Base-by-base conservation (phyloP, 2,329 filamentous ascomycete genomes). In the Ascochyta rabiei region DNA sequence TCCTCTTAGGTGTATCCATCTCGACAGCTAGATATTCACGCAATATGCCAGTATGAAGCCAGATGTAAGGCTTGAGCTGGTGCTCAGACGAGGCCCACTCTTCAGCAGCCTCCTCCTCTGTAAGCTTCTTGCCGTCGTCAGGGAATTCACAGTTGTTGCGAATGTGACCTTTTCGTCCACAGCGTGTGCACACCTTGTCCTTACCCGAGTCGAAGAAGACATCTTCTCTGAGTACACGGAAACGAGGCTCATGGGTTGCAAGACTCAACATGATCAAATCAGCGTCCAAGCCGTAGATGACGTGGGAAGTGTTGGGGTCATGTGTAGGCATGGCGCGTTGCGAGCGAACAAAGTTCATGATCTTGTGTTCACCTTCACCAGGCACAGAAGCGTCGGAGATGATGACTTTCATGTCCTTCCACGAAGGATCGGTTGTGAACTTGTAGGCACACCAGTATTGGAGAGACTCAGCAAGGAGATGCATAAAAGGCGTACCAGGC, bases 401-500 rank as follows among this genome's bases (percentile, higher is more conserved):
- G 76, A 99, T 96, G 75, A 99, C 85, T 82, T 99, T 99, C 75
- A 97, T 82, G 77, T 82, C 69, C 48, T 90, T 90, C 96, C 96
- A 99, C 44, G 89, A 91, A 28, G 93, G 92, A 75, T 99, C 95
- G 23, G 91, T 97, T 76, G 96, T 98, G 63, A 98, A 85, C 79
- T 99, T 99, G 80, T 97, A 98, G 48, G 93, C 88, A 73, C 91
- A 91, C 95, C 95, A 99, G 75, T 97, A 99, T 68, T 93, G 88
- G 67, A 99, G 80, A 74, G 92, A 95, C 50, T 86, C 81, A 41
- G 95, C 93, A 56, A 99, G 85, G 57, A 96, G 91, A 72, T 96
- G 91, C 96, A 99, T 99, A 78, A 99, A 99, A 0, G 96, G 96
- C 1, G 95, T 99, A 67, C 95, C 95, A 15, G 95, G 93, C 0